Evolutionary conservation across 1,284 basidiomycete species (phyloP).

Genomic region (Cutaneotrichosporon cyanovorans): DNA sequence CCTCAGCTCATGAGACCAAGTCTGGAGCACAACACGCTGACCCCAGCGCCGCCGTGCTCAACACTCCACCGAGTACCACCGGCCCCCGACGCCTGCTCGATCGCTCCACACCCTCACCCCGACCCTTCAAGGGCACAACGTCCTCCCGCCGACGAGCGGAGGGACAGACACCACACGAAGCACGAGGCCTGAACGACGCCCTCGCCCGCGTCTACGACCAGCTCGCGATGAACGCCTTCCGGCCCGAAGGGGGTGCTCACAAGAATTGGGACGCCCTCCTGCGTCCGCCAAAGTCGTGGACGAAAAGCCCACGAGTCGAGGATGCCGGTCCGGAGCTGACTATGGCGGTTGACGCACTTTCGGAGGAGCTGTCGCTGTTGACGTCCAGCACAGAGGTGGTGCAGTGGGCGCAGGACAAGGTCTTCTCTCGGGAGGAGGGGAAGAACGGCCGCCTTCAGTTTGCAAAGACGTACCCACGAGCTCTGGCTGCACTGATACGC

Average conservation of each 20-base stretch:
- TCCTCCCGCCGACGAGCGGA: conserved; percentile 9
- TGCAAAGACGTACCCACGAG: conserved; percentile 60
- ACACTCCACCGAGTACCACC: neutral
- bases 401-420: conserved; percentile 63
- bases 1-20: neutral
- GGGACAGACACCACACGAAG: conserved; percentile 33
- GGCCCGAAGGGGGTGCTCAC: neutral
- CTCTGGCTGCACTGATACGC: conserved; percentile 65
- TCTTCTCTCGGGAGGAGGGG: conserved; percentile 49
- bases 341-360: conserved; percentile 57
- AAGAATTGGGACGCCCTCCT: neutral
- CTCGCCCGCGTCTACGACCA: conserved; percentile 22
- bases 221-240: conserved; percentile 1
- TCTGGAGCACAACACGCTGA: neutral
- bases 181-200: conserved; percentile 19
- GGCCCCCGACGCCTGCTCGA: conserved; percentile 1
- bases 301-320: conserved; percentile 7
- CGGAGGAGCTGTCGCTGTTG: conserved; percentile 66
- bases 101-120: conserved; percentile 1
- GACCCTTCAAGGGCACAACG: conserved; percentile 4
- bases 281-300: conserved; percentile 1
- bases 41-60: conserved; percentile 1
- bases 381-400: conserved; percentile 63
- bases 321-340: conserved; percentile 21
- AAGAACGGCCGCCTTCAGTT: conserved; percentile 29